Evolutionary conservation across 2,329 filamentous ascomycete genomes (phyloP).

Genomic region (Arthrocladium fulminans): DNA sequence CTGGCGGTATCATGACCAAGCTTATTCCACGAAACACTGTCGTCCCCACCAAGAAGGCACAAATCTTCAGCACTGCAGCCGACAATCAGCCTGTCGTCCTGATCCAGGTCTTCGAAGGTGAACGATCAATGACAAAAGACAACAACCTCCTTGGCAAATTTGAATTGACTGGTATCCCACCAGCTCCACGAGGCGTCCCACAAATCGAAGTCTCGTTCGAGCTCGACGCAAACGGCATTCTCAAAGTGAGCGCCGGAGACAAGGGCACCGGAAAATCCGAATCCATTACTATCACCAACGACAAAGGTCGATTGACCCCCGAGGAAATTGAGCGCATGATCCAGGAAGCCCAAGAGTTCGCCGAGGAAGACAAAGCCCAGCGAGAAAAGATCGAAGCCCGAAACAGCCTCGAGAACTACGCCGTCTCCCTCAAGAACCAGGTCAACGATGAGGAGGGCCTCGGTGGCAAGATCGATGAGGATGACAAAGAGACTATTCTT

Average conservation of each 20-base stretch:
- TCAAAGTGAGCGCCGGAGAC: conserved; percentile 91
- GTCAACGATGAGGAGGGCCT: conserved; percentile 93
- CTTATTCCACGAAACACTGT: conserved; percentile 89
- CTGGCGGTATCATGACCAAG: conserved; percentile 95
- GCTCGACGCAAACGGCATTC: conserved; percentile 95
- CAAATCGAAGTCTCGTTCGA: conserved; percentile 98
- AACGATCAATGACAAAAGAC: conserved; percentile 88
- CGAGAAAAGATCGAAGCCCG: conserved; percentile 94
- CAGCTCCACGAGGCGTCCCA: conserved; percentile 88
- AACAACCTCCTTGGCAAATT: conserved; percentile 98
- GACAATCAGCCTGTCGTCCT: conserved; percentile 94
- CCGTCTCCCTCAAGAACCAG: conserved; percentile 98
- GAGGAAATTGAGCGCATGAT: conserved; percentile 99
- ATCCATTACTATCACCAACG: conserved; percentile 98
- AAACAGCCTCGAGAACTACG: conserved; percentile 98
- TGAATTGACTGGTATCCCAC: conserved; percentile 90
- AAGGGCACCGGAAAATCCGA: conserved; percentile 97
- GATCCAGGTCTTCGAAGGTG: conserved; percentile 92
- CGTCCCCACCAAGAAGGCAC: conserved; percentile 91
- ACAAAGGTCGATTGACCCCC: conserved; percentile 92
- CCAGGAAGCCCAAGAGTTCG: conserved; percentile 93
- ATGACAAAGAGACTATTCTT: conserved; percentile 93
- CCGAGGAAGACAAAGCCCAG: conserved; percentile 97
- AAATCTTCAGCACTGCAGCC: conserved; percentile 94
- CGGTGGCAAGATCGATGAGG: conserved; percentile 94